phyloP scores from a whole-genome alignment of 2,329 filamentous ascomycete genomes.

The Teratosphaeria nubilosa region DNA sequence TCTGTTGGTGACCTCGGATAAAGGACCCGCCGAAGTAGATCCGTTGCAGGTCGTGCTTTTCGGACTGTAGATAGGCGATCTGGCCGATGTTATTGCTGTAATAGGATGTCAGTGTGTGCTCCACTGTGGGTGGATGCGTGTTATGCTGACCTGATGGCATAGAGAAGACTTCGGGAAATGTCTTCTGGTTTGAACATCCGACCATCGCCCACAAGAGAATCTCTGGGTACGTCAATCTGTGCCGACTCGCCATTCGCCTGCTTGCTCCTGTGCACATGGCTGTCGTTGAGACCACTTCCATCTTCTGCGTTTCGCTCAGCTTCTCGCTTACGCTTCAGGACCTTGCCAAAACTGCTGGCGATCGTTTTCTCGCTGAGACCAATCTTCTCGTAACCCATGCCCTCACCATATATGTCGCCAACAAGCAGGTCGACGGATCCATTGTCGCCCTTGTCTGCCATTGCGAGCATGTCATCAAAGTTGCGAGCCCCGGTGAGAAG shows the following conservation, averaged over 20 bases:
- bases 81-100: conserved; percentile 94
- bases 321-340: conserved; percentile 82
- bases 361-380: conserved; percentile 93
- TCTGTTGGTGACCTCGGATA: conserved; percentile 90
- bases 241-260: conserved; percentile 1
- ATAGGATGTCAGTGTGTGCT: conserved; percentile 16
- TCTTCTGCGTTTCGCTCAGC: conserved; percentile 73
- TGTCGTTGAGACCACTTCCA: conserved; percentile 47
- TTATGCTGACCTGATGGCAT: conserved; percentile 59
- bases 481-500: conserved; percentile 84
- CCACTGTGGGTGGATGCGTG: not conserved
- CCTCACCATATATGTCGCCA: conserved; percentile 96
- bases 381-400: conserved; percentile 90
- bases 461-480: conserved; percentile 95
- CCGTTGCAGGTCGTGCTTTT: conserved; percentile 80
- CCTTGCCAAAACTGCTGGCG: conserved; percentile 91
- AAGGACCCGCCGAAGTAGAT: conserved; percentile 98
- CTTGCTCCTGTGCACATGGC: conserved; percentile 32
- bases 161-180: conserved; percentile 81
- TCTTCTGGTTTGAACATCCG: conserved; percentile 67
- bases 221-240: conserved; percentile 22
- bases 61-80: conserved; percentile 93
- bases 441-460: conserved; percentile 88
- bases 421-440: conserved; percentile 90
- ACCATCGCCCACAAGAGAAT: conserved; percentile 27